Conservation (phyloP, 176 grass and related monocot genomes). For the Oryza glumipatula region DNA sequence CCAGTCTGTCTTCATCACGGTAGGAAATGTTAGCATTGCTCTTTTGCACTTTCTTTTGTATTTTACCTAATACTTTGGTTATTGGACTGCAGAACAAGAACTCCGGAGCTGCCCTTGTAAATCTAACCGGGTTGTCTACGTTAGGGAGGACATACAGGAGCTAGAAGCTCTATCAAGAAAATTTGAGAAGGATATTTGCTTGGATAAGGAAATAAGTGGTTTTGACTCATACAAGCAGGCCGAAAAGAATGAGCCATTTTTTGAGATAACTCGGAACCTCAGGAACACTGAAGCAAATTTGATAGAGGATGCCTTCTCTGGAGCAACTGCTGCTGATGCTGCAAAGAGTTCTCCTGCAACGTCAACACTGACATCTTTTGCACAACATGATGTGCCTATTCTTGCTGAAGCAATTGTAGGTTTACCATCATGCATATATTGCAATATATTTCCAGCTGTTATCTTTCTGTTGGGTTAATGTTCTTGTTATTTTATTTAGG, state of each 20-base stretch:
- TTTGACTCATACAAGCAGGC: conserved; percentile 40
- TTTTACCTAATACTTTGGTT: conserved; percentile 25
- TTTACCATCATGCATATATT: background rate
- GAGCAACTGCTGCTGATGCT: conserved; percentile 32
- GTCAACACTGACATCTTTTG: conserved; percentile 39
- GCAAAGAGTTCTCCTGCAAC: conserved; percentile 33
- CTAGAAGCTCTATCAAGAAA: conserved; percentile 71
- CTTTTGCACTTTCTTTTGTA: conserved; percentile 3
- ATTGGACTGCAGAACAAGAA: conserved; percentile 68
- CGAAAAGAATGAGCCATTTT: conserved; percentile 33
- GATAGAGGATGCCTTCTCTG: conserved; percentile 30
- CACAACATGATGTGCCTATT: conserved; percentile 2
- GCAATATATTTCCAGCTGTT: conserved; percentile 24
- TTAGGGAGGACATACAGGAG: conserved; percentile 73
- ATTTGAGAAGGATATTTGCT: conserved; percentile 57
- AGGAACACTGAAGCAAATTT: conserved; percentile 23
- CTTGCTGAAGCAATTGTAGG: conserved; percentile 48
- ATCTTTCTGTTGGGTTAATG: conserved; percentile 15
- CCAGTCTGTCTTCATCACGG: conserved; percentile 91
- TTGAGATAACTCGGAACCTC: conserved; percentile 21
- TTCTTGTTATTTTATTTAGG: conserved; percentile 30
- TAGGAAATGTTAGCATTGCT: conserved; percentile 46
- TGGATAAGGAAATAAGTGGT: conserved; percentile 44
- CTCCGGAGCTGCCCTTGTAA: conserved; percentile 72
- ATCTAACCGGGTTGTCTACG: conserved; percentile 54